Conservation (phyloP, 1,284 basidiomycete genomes). For the Cryptococcus depauperatus region DNA sequence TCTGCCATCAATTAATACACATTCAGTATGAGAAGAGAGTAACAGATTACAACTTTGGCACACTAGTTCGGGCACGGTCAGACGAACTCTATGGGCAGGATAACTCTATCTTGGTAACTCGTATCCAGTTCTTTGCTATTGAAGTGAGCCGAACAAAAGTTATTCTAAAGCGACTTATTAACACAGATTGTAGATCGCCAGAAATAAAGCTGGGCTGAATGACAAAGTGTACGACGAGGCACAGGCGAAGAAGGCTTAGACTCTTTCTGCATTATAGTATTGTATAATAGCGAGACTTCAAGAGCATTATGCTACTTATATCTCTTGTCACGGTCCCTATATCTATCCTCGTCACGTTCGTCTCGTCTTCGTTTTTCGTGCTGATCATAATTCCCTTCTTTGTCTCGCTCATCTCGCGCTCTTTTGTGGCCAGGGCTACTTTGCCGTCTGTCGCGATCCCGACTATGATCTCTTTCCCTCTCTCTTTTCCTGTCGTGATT, state of each 20-base stretch:
- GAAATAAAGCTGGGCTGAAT: slow-evolving; percentile 87
- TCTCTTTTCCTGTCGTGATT: slow-evolving; percentile 13
- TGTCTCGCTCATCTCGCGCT: slow-evolving; percentile 4
- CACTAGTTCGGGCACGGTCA: slow-evolving; percentile 76
- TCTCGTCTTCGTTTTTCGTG: slow-evolving; percentile 4
- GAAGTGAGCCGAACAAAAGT: slow-evolving; percentile 59
- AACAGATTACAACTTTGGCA: slow-evolving; percentile 96
- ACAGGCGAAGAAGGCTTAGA: slow-evolving; percentile 46
- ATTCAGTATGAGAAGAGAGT: slow-evolving; percentile 66
- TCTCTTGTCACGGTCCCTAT: slow-evolving; percentile 1
- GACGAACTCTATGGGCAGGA: slow-evolving; percentile 77
- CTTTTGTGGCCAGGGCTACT: slow-evolving; percentile 1
- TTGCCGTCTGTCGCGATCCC: slow-evolving; percentile 13
- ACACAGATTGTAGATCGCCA: slow-evolving; percentile 58
- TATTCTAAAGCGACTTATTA: slow-evolving; percentile 1
- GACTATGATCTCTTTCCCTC: slow-evolving; percentile 6
- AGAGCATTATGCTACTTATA: not conserved
- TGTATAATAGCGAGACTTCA: not conserved
- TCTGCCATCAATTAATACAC: not conserved
- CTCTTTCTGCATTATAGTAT: not conserved
- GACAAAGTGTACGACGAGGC: slow-evolving; percentile 74
- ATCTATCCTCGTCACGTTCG: slow-evolving; percentile 13
- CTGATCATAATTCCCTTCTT: slow-evolving; percentile 1
- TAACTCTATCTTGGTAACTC: slow-evolving; percentile 87
- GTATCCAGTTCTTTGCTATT: slow-evolving; percentile 75